phyloP scores from a whole-genome alignment of 129 eudicot species.

The Kitagawia praeruptora region DNA sequence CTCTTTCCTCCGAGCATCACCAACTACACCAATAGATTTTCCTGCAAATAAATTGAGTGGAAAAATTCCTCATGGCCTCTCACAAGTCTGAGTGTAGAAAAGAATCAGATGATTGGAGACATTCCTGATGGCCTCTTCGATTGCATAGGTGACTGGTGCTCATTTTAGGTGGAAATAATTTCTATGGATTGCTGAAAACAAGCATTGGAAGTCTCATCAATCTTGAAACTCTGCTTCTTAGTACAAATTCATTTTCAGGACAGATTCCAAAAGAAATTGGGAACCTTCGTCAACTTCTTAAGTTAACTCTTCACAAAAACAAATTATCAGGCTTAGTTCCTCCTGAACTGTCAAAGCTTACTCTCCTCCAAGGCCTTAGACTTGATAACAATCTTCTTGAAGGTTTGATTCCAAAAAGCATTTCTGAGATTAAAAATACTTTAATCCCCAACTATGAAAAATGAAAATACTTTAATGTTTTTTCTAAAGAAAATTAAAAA shows the following conservation, averaged over 20 bases:
- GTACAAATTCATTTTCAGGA: conserved; percentile 41
- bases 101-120: conserved; percentile 37
- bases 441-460: too few species aligned
- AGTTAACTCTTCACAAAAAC: conserved; percentile 33
- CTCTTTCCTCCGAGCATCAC: conserved; percentile 45
- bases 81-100: conserved; percentile 29
- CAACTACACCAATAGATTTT: conserved; percentile 51
- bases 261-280: conserved; percentile 58
- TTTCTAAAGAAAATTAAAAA: too few species aligned
- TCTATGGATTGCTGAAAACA: conserved; percentile 43
- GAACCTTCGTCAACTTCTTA: conserved; percentile 27
- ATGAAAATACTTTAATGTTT: too few species aligned
- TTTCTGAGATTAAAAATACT: too few species aligned
- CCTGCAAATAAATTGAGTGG: conserved; percentile 36
- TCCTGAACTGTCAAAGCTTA: conserved; percentile 45
- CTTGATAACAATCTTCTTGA: conserved; percentile 43
- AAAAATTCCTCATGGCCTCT: conserved; percentile 50
- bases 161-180: conserved; percentile 30
- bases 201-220: conserved; percentile 38
- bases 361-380: conserved; percentile 46
- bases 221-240: conserved; percentile 32
- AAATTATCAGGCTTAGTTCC: conserved; percentile 60
- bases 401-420: conserved; percentile 55
- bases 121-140: conserved; percentile 62
- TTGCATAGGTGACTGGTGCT: conserved; percentile 32